Evolutionary conservation across 2,329 filamentous ascomycete species (phyloP), one percentile per base, ranked within the genome.

Genomic region (Chaetothyriales sp.): DNA sequence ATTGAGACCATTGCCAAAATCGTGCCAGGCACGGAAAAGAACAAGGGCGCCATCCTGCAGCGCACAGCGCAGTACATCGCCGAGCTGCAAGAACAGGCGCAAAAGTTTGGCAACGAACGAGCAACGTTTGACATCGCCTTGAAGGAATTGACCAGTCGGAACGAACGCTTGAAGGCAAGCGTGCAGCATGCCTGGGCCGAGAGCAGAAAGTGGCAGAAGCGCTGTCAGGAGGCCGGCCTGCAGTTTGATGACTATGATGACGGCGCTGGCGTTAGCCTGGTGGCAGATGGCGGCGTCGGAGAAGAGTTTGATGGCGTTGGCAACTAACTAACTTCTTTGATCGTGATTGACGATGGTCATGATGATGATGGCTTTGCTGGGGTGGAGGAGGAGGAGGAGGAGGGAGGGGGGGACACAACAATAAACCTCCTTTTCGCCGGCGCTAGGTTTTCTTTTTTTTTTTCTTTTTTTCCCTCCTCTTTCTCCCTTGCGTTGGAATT

Each of bases 1-100:
- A 98, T 98, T 61, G 96, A 95, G 63, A 92, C 96, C 68, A 79
- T 98, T 26, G 86, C 90, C 59, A 96, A 95, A 71, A 94, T 98
- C 58, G 92, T 98, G 0, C 92, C 92, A 0, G 88, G 88, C 12
- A 95, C 90, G 62, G 92, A 98, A 69, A 98, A 96, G 75, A 96
- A 98, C 73, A 98, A 98, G 70, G 92, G 92, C 0, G 93, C 88
- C 2, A 96, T 98, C 57, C 73, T 98, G 39, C 86, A 93, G 64
- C 86, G 90, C 32, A 88, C 92, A 0, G 90, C 95, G 8, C 82
- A 87, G 57, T 96, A 95, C 71, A 96, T 98, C 64, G 84, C 81
- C 9, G 88, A 95, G 63, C 77, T 98, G 15, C 55, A 58, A 39
- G 59, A 53, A 32, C 59, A 61, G 49, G 59, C 62, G 45, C 43